Evolutionary conservation across 1,284 basidiomycete species (phyloP), one percentile per base, ranked within the genome.

Genomic region (Earliella scabrosa): DNA sequence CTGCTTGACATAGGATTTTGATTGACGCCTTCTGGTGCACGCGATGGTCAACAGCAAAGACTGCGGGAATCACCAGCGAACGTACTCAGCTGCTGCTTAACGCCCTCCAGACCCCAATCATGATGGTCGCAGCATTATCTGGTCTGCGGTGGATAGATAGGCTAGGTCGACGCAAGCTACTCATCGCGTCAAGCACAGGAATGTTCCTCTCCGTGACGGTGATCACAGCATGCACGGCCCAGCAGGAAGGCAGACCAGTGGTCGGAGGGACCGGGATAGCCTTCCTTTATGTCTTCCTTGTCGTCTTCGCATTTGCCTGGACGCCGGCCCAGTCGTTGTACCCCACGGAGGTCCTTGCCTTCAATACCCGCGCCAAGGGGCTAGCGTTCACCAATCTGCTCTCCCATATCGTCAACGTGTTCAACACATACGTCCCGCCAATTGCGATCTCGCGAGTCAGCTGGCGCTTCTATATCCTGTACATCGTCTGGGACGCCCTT

Each of bases 301-400:
- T 63, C 50, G 64, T 66, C 10, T 66, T 66, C 51, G 56, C 64
- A 13, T 66, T 66, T 43, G 59, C 62, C n/a, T 66, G 64, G 64
- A 66, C 64, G 16, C 64, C 64, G 8, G 60, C 62, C 29, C 64
- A 66, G 44, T 66, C 64, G 34, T 52, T 66, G 36, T 66, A 66
- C 49, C 64, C 64, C 9, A 63, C 62, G 16, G 64, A 66, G 50
- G 64, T 66, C 21, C 56, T 66, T 29, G 58, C 64, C 4, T 66
- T 61, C 52, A 60, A 57, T 24, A 63, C 60, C 9, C 64, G 62
- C n/a, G 64, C 64, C 24, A 66, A 66, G 38, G 64, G 64, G 11
- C 48, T 66, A 27, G 64, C 64, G 11, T 59, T 59, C 51, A 60
- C 62, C 60, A 66, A 66, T 44, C 53, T 66, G 24, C 56, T 66